These are phyloP conservation scores for Aspergillus aculeatus DNA, from an alignment of 2,329 filamentous ascomycete species.

Conservation along the genomic window DNA sequence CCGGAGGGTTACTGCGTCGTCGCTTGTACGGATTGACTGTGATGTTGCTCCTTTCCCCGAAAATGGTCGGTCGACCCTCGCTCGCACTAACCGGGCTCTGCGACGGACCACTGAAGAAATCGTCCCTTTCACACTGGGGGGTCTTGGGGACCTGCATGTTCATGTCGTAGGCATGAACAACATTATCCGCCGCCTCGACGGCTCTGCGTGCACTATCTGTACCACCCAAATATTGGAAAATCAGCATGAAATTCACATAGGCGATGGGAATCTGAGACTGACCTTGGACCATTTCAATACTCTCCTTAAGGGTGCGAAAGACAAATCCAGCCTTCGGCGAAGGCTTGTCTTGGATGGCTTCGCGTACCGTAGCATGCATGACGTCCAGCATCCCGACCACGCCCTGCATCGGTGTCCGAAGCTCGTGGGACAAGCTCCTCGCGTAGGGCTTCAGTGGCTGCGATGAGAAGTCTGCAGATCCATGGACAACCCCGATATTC, in stretches of 20 bases:
- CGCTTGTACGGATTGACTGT: conserved; percentile 47
- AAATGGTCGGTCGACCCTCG: conserved; percentile 40
- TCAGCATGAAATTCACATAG: conserved; percentile 6
- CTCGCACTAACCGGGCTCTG: conserved; percentile 23
- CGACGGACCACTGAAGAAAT: conserved; percentile 29
- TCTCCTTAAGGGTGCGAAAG: conserved; percentile 63
- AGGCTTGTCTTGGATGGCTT: conserved; percentile 58
- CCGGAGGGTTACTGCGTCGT: conserved; percentile 42
- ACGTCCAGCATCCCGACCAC: conserved; percentile 75
- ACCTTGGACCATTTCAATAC: conserved; percentile 71
- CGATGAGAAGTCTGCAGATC: conserved; percentile 54
- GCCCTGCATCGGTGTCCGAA: conserved; percentile 73
- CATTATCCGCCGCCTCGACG: conserved; percentile 72
- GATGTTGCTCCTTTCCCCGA: conserved; percentile 46
- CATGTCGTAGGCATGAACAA: conserved; percentile 72
- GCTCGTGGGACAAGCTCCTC: conserved; percentile 68
- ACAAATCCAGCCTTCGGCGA: conserved; percentile 54
- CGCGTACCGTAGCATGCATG: conserved; percentile 70
- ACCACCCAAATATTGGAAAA: background rate
- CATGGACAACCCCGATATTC: conserved; percentile 53
- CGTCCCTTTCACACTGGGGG: conserved; percentile 46
- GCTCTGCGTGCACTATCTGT: conserved; percentile 68
- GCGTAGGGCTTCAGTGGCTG: conserved; percentile 71
- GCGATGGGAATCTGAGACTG: conserved; percentile 18
- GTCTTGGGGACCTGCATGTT: conserved; percentile 72